Conservation (phyloP, 768 basidiomycete species). For the Naematelia aurantialba region DNA sequence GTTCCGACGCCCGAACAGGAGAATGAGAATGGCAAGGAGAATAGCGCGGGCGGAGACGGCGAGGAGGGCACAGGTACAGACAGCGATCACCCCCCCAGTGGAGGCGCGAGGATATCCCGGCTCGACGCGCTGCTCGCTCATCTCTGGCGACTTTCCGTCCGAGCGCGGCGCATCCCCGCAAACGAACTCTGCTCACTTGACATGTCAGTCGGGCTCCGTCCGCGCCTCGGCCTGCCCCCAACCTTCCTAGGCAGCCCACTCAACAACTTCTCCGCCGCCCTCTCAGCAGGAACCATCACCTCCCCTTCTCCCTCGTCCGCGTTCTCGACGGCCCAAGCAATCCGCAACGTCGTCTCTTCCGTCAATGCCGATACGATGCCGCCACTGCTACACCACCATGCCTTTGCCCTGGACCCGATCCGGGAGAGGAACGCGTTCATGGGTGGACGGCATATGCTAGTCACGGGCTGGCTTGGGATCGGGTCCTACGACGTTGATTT, state of each 20-base stretch:
- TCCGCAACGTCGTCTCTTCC: neutral
- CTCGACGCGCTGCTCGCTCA: constrained; percentile 16
- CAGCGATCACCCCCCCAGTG: no score
- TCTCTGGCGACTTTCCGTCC: constrained; percentile 8
- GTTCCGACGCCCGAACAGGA: neutral
- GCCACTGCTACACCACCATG: constrained; percentile 12
- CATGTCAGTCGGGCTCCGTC: constrained; percentile 9
- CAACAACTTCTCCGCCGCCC: constrained; percentile 4
- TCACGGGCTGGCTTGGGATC: constrained; percentile 10
- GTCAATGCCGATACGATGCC: neutral
- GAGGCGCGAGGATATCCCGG: neutral
- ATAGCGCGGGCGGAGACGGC: neutral
- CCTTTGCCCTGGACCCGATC: constrained; percentile 11
- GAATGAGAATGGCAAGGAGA: no score
- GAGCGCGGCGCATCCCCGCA: neutral
- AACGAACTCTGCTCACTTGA: neutral
- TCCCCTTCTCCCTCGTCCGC: neutral
- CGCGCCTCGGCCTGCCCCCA: constrained; percentile 1
- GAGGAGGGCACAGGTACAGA: neutral
- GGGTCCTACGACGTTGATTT: constrained; percentile 10
- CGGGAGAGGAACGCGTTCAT: constrained; percentile 17
- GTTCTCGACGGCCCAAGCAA: neutral
- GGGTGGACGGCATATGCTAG: constrained; percentile 8
- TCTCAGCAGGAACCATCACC: neutral
- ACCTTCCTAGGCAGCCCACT: constrained; percentile 15